phyloP scores from a whole-genome alignment of 805 yeast genomes.

The Monosporozyma unispora region DNA sequence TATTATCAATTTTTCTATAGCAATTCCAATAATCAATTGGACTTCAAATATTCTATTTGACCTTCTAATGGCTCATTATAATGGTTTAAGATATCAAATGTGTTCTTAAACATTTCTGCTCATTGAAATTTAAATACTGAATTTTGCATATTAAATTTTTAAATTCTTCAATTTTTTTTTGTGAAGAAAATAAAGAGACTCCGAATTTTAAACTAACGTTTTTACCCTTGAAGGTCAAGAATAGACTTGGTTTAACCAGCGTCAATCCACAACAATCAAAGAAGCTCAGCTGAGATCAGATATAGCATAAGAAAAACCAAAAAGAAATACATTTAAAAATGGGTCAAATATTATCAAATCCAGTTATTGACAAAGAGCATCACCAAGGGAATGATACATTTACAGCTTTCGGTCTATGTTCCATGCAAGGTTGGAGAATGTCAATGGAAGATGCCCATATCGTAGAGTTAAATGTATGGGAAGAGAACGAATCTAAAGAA shows the following conservation, averaged over 20 bases:
- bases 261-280: no score
- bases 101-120: no score
- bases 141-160: no score
- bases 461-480: conserved; percentile 24
- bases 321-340: conserved; percentile 31
- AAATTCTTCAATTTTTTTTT: no score
- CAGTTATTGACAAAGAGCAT: conserved; percentile 62
- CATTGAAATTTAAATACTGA: background rate
- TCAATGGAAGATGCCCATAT: conserved; percentile 96
- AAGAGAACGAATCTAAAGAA: background rate
- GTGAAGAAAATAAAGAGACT: background rate
- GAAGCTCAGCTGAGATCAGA: no score
- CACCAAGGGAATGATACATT: conserved; percentile 59
- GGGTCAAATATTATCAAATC: conserved; percentile 97
- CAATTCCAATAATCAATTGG: no score
- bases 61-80: no score
- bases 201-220: background rate
- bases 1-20: no score
- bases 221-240: background rate
- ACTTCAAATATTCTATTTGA: no score
- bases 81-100: no score
- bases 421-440: conserved; percentile 99
- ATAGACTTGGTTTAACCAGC: no score
- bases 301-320: no score
- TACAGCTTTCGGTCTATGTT: conserved; percentile 73